A percentile compares a stretch with the other conserved stretches of the same genome.
Conservation (phyloP, 495 filamentous ascomycete species). For the Penicillium bialowiezense region DNA sequence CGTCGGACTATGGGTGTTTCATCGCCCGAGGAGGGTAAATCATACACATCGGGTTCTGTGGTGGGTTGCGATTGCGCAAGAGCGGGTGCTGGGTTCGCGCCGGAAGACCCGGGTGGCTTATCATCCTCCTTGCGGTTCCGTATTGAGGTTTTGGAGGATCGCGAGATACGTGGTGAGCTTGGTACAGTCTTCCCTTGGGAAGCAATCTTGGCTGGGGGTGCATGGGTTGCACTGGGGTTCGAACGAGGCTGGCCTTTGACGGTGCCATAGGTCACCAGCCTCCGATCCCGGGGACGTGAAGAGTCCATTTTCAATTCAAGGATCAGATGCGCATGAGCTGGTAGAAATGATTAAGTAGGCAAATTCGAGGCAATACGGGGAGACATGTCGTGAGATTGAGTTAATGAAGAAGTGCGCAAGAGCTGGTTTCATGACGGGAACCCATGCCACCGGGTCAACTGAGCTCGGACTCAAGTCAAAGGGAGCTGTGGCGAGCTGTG, state of each 20-base stretch:
- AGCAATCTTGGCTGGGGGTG: neutral
- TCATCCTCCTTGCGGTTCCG: conserved; percentile 5
- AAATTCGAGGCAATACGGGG: neutral
- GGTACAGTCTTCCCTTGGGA: neutral
- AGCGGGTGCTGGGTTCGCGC: neutral
- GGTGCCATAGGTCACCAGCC: conserved; percentile 49
- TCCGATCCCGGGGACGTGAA: conserved; percentile 32
- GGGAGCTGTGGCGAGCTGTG: neutral
- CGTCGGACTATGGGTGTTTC: conserved; percentile 13
- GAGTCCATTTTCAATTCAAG: conserved; percentile 19
- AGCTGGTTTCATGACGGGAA: neutral
- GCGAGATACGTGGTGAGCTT: conserved; percentile 1
- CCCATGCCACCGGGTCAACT: conserved; percentile 1
- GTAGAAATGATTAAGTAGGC: neutral
- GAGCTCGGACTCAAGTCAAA: conserved; percentile 1
- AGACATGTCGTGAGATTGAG: neutral
- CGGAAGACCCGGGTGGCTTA: neutral
- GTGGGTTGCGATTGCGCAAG: neutral
- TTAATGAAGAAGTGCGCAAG: neutral
- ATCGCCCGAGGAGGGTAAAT: conserved; percentile 40
- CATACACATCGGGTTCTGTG: conserved; percentile 22
- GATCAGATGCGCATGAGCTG: neutral
- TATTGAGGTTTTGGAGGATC: neutral
- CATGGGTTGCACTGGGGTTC: neutral
- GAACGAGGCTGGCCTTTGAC: conserved; percentile 19